Conservation (phyloP, 768 basidiomycete genomes). For the Rhizopogon sp. region DNA sequence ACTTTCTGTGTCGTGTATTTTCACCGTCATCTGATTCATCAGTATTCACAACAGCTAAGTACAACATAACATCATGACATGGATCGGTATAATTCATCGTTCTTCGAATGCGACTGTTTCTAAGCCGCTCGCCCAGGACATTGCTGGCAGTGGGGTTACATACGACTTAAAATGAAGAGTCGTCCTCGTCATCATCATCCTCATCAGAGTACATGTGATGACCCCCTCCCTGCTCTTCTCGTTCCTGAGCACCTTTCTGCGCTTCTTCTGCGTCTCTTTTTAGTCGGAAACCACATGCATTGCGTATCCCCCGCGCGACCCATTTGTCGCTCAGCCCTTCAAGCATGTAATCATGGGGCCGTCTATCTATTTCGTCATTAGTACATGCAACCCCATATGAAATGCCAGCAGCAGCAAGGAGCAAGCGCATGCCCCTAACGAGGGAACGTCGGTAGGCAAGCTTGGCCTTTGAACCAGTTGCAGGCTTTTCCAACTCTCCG, state of each 20-base stretch:
- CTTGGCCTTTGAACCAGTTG: no score
- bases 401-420: no score
- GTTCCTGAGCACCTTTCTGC: neutral
- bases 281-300: constrained; percentile 11
- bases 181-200: neutral
- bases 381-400: neutral
- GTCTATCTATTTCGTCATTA: constrained; percentile 2
- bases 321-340: constrained; percentile 11
- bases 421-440: neutral
- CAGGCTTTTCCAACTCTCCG: no score
- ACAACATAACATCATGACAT: no score
- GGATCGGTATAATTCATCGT: no score
- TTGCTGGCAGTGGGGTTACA: neutral
- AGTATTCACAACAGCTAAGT: no score
- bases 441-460: neutral
- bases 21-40: no score
- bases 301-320: constrained; percentile 9
- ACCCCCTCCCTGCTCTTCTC: neutral
- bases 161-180: neutral
- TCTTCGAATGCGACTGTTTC: neutral
- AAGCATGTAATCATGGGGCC: neutral
- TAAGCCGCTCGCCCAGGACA: no score
- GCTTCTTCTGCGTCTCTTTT: neutral
- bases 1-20: neutral
- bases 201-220: neutral